phyloP scores from a whole-genome alignment of 495 filamentous ascomycete species.

The Penicillium ochrochloron region DNA sequence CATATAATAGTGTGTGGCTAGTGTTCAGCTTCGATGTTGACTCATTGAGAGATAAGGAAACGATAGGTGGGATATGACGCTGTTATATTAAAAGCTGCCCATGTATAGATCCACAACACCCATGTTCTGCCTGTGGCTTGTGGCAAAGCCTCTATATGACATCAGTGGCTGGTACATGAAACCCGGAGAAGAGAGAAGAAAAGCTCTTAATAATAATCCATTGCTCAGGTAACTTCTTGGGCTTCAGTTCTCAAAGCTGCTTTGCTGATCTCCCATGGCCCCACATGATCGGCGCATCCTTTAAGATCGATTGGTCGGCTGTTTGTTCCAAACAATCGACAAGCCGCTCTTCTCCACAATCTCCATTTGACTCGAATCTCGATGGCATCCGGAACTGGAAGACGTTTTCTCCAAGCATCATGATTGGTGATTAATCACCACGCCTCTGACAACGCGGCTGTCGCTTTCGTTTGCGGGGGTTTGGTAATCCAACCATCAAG shows the following conservation, averaged over 20 bases:
- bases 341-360: not conserved
- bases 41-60: not conserved
- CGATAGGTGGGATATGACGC: not conserved
- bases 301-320: not conserved
- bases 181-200: not conserved
- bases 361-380: not conserved
- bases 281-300: constrained; percentile 6
- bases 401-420: not conserved
- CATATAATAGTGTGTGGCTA: not conserved
- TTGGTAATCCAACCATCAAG: not conserved
- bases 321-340: not conserved
- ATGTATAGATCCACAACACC: not conserved
- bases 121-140: not conserved
- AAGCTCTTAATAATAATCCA: not conserved
- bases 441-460: not conserved
- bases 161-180: constrained; percentile 12
- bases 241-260: not conserved
- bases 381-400: not conserved
- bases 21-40: not conserved
- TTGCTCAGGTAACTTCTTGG: not conserved
- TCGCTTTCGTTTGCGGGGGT: constrained; percentile 2
- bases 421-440: not conserved
- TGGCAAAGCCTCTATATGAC: constrained; percentile 4
- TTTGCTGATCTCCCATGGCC: not conserved
- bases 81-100: constrained; percentile 2